phyloP scores from a whole-genome alignment of 1,284 basidiomycete species.

The Neolentinus lepideus region DNA sequence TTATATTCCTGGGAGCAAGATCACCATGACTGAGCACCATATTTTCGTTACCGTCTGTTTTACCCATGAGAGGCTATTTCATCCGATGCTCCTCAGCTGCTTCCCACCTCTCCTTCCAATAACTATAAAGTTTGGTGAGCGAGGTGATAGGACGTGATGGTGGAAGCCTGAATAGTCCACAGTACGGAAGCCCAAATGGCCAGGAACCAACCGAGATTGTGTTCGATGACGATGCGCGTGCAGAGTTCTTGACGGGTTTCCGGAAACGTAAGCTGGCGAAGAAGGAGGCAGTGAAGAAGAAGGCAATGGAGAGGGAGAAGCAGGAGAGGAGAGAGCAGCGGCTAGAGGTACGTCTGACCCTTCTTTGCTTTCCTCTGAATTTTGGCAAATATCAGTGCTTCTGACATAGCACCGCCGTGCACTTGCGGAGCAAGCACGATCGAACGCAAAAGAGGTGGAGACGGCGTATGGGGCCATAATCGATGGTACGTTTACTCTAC shows the following conservation, averaged over 20 bases:
- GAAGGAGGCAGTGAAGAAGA: slow-evolving; percentile 62
- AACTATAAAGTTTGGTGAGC: too few species aligned
- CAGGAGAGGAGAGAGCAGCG: slow-evolving; percentile 58
- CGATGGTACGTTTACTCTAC: slow-evolving; percentile 27
- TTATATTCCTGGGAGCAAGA: slow-evolving; percentile 4
- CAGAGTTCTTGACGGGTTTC: slow-evolving; percentile 82
- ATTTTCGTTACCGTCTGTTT: not conserved
- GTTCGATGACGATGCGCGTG: slow-evolving; percentile 72
- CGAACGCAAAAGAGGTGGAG: slow-evolving; percentile 68
- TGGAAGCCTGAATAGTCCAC: too few species aligned
- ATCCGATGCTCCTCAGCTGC: not conserved
- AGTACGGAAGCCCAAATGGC: too few species aligned
- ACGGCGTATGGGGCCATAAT: slow-evolving; percentile 53
- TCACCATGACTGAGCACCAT: not conserved
- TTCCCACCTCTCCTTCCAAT: not conserved
- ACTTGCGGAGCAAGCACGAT: slow-evolving; percentile 59
- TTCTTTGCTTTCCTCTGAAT: slow-evolving; percentile 8
- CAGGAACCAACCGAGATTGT: slow-evolving; percentile 37
- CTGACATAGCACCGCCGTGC: slow-evolving; percentile 52
- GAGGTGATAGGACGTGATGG: too few species aligned
- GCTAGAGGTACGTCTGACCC: slow-evolving; percentile 47
- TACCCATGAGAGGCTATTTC: not conserved
- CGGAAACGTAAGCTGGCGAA: slow-evolving; percentile 79
- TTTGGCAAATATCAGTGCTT: not conserved
- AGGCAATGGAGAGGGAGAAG: slow-evolving; percentile 62